Base-by-base conservation (phyloP, 2,329 filamentous ascomycete species). In the Hypoxylon sp. region DNA sequence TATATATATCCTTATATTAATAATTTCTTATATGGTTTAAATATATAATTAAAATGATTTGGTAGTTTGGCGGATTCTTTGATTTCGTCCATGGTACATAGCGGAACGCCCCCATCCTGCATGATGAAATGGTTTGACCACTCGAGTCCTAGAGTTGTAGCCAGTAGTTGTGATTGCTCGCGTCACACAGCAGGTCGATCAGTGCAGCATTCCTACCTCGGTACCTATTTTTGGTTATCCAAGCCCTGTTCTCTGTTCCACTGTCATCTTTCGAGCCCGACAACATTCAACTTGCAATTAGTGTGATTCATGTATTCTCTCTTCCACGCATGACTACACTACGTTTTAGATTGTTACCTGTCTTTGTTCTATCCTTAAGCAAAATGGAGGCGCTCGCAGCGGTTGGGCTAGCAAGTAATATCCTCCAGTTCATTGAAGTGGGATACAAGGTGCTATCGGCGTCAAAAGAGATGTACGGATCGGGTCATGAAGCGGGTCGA, bases 371-470 rank as follows among this genome's bases (percentile, higher is more conserved):
- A 3, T 9, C 8, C n/a, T 3, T 17, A 39, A n/a, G 24, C 47
- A 47, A 17, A 37, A 71, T 71, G 70, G 62, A 71, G 29, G 60
- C 68, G 0, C 37, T 71, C 5, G 63, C 63, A 47, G 70, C 51
- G 19, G 59, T 70, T 29, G 64, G 67, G 1, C n/a, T 68, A 5
- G 65, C 54, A 2, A 64, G 61, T 19, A 72, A 70, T 42, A 42
- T 69, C 37, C 14, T 72, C 19, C 59, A 64, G 33, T 71, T 72
- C 33, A 44, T 71, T 19, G 58, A 63, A 1, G 10, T 63, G 9
- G 65, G 64, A 17, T 59, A 57, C 11, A 66, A 65, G 42, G 26
- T 68, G n/a, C 5, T 69, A 31, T 46, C 29, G 4, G 29, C 59
- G 24, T 48, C 62, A 19, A 69, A 63, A 39, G 65, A 70, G 17